Conservation (phyloP, 2,329 filamentous ascomycete species). For the Monosporascus sp. region DNA sequence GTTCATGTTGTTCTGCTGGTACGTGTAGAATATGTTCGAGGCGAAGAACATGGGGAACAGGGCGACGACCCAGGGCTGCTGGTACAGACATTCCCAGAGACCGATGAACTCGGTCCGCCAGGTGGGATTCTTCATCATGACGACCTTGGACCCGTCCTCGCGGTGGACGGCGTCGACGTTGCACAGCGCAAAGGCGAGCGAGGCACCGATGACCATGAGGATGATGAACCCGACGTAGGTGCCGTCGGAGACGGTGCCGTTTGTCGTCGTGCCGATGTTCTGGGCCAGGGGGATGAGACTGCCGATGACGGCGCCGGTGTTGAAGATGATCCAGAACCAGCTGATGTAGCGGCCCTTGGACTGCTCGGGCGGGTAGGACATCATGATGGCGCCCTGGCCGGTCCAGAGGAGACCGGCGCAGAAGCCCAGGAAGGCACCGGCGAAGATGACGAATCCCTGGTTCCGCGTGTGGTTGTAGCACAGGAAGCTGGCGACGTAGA, state of each 20-base stretch:
- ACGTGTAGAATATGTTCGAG: constrained; percentile 77
- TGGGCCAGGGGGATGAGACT: constrained; percentile 69
- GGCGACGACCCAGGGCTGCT: constrained; percentile 61
- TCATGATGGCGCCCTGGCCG: constrained; percentile 81
- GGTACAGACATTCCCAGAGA: constrained; percentile 57
- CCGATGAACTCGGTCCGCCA: constrained; percentile 68
- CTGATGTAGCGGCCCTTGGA: constrained; percentile 86
- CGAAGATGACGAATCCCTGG: constrained; percentile 68
- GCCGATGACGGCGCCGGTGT: constrained; percentile 83
- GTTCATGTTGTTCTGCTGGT: constrained; percentile 72
- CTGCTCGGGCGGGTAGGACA: constrained; percentile 77
- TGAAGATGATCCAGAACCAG: constrained; percentile 94
- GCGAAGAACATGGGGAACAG: constrained; percentile 77
- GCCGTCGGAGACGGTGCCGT: constrained; percentile 51
- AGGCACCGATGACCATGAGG: constrained; percentile 61
- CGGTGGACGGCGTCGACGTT: constrained; percentile 63
- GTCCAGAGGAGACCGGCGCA: constrained; percentile 80
- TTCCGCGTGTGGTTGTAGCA: constrained; percentile 64
- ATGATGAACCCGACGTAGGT: constrained; percentile 74
- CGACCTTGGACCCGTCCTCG: constrained; percentile 63
- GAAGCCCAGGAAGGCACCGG: constrained; percentile 69
- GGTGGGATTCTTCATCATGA: constrained; percentile 71
- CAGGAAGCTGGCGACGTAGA: constrained; percentile 68
- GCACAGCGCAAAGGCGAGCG: constrained; percentile 55
- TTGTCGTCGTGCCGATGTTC: constrained; percentile 55